Conservation (phyloP, 23 red algal species). For the Gracilaria caudata region DNA sequence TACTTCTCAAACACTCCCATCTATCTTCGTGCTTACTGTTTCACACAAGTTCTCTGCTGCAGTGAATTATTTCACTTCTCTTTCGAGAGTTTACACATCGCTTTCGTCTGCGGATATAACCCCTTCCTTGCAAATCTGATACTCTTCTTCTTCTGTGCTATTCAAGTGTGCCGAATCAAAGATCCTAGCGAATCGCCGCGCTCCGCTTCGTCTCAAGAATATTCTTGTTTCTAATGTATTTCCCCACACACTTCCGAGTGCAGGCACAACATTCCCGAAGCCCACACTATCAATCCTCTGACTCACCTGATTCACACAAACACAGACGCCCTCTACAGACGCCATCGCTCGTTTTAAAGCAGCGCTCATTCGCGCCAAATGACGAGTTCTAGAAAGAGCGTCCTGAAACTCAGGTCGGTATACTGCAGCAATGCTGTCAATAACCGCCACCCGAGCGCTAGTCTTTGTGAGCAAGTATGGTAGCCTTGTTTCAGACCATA, state of each 20-base stretch:
- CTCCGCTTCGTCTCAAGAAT: conserved; percentile 44
- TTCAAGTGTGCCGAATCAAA: conserved; percentile 14
- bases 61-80: background rate
- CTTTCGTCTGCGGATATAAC: conserved; percentile 7
- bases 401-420: conserved; percentile 66
- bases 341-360: conserved; percentile 35
- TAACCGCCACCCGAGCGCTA: conserved; percentile 55
- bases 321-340: conserved; percentile 36
- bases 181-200: conserved; percentile 24
- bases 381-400: conserved; percentile 38
- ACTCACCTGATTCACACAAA: conserved; percentile 76
- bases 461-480: conserved; percentile 58
- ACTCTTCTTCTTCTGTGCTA: conserved; percentile 35
- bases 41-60: no score
- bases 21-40: no score
- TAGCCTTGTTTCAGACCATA: conserved; percentile 48
- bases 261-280: conserved; percentile 35
- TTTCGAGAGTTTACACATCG: background rate
- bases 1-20: no score
- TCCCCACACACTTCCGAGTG: conserved; percentile 64
- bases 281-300: conserved; percentile 31
- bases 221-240: conserved; percentile 53
- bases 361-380: conserved; percentile 42
- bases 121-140: conserved; percentile 23
- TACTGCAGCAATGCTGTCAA: conserved; percentile 76